Evolutionary conservation across 768 basidiomycete species (phyloP).

Genomic region (Exidia glandulosa): DNA sequence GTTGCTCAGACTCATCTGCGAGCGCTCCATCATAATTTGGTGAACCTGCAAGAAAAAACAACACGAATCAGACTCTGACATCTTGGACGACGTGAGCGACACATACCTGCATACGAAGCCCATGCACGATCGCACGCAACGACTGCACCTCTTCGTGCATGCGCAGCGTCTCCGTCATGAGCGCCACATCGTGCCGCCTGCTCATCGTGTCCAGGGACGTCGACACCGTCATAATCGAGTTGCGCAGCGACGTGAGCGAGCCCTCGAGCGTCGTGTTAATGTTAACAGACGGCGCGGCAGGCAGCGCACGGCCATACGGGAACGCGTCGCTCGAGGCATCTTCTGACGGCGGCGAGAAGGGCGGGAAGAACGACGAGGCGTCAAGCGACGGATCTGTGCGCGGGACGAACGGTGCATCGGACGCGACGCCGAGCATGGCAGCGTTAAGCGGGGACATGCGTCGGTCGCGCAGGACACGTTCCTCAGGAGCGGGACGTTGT

Average conservation of each 20-base stretch:
- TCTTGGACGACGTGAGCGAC: slow-evolving; percentile 12
- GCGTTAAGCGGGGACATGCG: not conserved
- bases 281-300: slow-evolving; percentile 47
- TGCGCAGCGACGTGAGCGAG: slow-evolving; percentile 45
- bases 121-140: slow-evolving; percentile 58
- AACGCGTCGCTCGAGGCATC: not conserved
- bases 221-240: slow-evolving; percentile 49
- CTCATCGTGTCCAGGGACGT: slow-evolving; percentile 49
- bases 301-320: slow-evolving; percentile 14
- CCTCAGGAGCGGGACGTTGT: not conserved
- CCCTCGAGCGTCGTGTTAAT: slow-evolving; percentile 52
- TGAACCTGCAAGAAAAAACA: slow-evolving; percentile 38
- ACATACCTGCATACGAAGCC: slow-evolving; percentile 76
- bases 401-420: not conserved
- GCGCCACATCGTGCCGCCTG: slow-evolving; percentile 51
- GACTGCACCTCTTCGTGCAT: slow-evolving; percentile 65
- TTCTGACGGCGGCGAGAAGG: slow-evolving; percentile 3
- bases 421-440: not conserved
- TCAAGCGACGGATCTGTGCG: no score
- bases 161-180: slow-evolving; percentile 60
- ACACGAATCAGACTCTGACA: slow-evolving; percentile 10
- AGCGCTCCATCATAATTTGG: slow-evolving; percentile 62
- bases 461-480: not conserved
- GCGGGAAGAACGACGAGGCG: slow-evolving; percentile 6
- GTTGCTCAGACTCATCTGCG: slow-evolving; percentile 1